phyloP scores from a whole-genome alignment of 2,329 filamentous ascomycete species.

The Claviceps monticola region DNA sequence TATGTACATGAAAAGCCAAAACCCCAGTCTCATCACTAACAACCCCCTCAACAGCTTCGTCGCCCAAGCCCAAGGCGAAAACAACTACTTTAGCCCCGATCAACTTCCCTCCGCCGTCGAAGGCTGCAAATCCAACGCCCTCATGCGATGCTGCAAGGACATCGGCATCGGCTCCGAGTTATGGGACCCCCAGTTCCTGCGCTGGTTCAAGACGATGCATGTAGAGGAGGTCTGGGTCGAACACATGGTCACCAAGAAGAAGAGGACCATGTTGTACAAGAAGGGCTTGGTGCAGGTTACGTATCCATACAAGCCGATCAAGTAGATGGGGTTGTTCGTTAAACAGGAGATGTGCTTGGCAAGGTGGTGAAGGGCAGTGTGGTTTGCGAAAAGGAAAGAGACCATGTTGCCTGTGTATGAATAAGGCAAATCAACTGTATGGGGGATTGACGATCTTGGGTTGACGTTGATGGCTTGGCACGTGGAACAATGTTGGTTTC shows the following conservation, averaged over 20 bases:
- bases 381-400: neutral
- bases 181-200: slow-evolving; percentile 89
- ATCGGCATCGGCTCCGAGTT: slow-evolving; percentile 87
- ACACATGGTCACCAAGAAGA: slow-evolving; percentile 75
- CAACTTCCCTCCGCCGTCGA: slow-evolving; percentile 89
- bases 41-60: slow-evolving; percentile 50
- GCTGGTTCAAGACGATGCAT: slow-evolving; percentile 61
- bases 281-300: slow-evolving; percentile 61
- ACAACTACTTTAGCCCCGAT: slow-evolving; percentile 82
- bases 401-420: neutral
- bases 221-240: slow-evolving; percentile 81
- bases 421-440: no score
- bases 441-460: no score
- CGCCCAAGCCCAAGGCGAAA: slow-evolving; percentile 84
- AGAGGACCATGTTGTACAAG: slow-evolving; percentile 71
- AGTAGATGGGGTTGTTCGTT: slow-evolving; percentile 1
- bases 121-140: slow-evolving; percentile 92
- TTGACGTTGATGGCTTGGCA: neutral
- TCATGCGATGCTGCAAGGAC: slow-evolving; percentile 98
- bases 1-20: neutral
- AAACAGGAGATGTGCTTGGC: no score
- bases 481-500: no score
- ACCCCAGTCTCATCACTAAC: neutral
- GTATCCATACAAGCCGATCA: slow-evolving; percentile 40
- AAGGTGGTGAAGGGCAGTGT: neutral